Conservation (phyloP, 768 basidiomycete species). For the Sporobolomyces phaffii region DNA sequence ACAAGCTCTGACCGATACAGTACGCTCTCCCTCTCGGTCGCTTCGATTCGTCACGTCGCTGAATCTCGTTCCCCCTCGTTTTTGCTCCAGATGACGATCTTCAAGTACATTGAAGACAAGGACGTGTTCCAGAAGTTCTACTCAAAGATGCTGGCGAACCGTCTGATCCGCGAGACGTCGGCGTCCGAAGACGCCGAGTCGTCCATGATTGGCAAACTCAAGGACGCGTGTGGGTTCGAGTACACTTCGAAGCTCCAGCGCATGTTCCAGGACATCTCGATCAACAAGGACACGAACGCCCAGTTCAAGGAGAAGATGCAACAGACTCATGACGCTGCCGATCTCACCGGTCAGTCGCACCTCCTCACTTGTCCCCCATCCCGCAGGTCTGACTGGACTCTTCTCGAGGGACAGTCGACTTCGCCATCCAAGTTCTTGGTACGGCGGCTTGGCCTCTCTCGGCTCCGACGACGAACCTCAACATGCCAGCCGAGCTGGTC, state of each 20-base stretch:
- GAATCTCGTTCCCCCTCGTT: background rate
- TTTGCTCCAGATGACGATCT: conserved; percentile 75
- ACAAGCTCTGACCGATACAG: conserved; percentile 80
- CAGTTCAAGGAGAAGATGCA: conserved; percentile 86
- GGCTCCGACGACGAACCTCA: conserved; percentile 75
- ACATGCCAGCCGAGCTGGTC: conserved; percentile 78
- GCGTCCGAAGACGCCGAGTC: conserved; percentile 94
- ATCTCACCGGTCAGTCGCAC: conserved; percentile 55
- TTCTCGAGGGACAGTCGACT: too few relatives aligned
- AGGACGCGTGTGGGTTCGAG: conserved; percentile 93
- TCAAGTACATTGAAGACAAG: conserved; percentile 98
- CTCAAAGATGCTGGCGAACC: conserved; percentile 84
- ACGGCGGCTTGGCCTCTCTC: conserved; percentile 94
- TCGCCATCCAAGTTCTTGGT: conserved; percentile 86
- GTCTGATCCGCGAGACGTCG: conserved; percentile 81
- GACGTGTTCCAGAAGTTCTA: conserved; percentile 99
- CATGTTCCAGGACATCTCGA: conserved; percentile 95
- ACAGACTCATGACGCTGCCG: conserved; percentile 63
- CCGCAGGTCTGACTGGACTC: too few relatives aligned
- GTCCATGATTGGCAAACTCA: conserved; percentile 95
- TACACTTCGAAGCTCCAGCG: conserved; percentile 92
- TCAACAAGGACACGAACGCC: conserved; percentile 91
- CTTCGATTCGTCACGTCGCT: too few relatives aligned
- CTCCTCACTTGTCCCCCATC: background rate
- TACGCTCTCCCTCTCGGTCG: conserved; percentile 48